Conservation (phyloP, 176 grass and related monocot genomes). For the Triticum dicoccoides region DNA sequence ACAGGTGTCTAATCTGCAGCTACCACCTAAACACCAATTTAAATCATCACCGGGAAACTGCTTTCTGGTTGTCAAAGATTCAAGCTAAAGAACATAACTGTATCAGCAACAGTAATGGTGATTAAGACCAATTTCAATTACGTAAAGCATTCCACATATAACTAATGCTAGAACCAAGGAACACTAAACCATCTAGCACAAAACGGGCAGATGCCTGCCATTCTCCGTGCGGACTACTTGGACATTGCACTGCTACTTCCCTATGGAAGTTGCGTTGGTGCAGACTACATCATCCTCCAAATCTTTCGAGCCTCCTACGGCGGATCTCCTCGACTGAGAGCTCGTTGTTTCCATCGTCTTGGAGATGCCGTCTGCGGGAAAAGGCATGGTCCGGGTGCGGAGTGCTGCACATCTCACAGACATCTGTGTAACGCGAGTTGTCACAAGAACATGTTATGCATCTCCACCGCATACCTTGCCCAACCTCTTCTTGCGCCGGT, state of each 20-base stretch:
- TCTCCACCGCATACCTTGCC: constrained; percentile 63
- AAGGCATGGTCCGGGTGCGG: constrained; percentile 24
- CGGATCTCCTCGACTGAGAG: constrained; percentile 61
- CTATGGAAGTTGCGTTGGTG: neutral
- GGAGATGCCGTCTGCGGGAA: constrained; percentile 20
- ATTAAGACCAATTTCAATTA: neutral
- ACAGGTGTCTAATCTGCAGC: neutral
- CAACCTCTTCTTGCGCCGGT: neutral
- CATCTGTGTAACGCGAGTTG: constrained; percentile 54
- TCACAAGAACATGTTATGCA: constrained; percentile 71
- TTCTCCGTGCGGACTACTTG: neutral
- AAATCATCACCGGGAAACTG: neutral
- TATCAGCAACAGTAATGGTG: neutral
- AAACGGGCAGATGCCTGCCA: neutral
- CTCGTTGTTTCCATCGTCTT: neutral
- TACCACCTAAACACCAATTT: neutral
- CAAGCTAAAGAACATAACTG: neutral
- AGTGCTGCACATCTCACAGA: constrained; percentile 83
- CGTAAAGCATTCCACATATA: neutral
- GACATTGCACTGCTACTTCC: neutral
- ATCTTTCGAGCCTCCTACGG: constrained; percentile 67
- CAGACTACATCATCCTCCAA: constrained; percentile 40
- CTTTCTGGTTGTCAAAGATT: neutral
- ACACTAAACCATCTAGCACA: neutral
- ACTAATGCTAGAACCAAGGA: neutral